Evolutionary conservation across 768 basidiomycete genomes (phyloP).

Genomic region (Boletales sp.): DNA sequence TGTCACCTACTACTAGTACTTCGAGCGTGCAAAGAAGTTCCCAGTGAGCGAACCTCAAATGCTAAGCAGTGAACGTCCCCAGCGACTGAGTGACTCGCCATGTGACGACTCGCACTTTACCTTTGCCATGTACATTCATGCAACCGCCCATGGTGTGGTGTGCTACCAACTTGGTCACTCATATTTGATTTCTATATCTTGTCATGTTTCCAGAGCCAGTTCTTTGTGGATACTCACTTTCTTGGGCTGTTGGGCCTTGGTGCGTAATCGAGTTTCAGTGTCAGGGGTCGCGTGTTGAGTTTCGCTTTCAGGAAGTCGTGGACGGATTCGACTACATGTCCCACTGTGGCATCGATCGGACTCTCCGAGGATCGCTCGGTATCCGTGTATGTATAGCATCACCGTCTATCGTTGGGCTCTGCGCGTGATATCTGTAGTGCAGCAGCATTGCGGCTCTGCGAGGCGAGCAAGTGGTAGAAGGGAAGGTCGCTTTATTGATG

Average conservation of each 20-base stretch:
- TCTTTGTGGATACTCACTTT: slow-evolving; percentile 79
- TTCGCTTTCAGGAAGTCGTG: slow-evolving; percentile 64
- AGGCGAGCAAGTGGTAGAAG: slow-evolving; percentile 48
- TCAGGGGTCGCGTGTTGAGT: background rate
- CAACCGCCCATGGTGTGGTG: no score
- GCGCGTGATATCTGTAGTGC: slow-evolving; percentile 71
- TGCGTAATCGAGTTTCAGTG: slow-evolving; percentile 29
- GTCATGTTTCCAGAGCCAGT: slow-evolving; percentile 49
- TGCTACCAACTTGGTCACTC: no score
- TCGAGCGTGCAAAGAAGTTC: no score
- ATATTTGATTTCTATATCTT: no score
- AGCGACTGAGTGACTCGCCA: no score
- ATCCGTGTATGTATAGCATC: slow-evolving; percentile 78
- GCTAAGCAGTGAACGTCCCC: no score
- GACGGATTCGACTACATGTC: slow-evolving; percentile 77
- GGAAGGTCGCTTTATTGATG: slow-evolving; percentile 38
- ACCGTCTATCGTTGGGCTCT: slow-evolving; percentile 77
- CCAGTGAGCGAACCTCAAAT: no score
- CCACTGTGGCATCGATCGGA: slow-evolving; percentile 64
- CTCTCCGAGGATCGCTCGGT: slow-evolving; percentile 64
- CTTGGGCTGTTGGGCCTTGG: slow-evolving; percentile 72
- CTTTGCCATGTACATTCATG: no score
- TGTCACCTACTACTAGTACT: no score
- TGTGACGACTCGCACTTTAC: no score
- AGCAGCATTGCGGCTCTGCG: slow-evolving; percentile 79